These are phyloP conservation scores for Gardenia jasminoides DNA, from an alignment of 257 asterid genomes.

Conservation along the genomic window DNA sequence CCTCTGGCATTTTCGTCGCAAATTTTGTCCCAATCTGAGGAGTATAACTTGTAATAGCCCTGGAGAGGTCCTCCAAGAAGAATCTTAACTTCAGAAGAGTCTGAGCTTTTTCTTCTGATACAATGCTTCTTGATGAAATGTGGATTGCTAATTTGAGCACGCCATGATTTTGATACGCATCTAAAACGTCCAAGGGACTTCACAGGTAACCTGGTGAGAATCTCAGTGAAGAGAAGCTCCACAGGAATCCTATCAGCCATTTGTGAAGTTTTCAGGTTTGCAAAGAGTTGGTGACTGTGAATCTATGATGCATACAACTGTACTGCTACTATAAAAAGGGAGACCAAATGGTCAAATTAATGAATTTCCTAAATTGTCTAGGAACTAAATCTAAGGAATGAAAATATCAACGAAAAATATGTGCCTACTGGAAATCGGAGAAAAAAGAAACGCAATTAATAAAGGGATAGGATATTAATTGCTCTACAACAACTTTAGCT, in stretches of 20 bases:
- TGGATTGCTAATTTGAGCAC: not conserved
- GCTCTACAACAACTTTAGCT: no score
- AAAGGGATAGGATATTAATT: no score
- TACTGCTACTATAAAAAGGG: not conserved
- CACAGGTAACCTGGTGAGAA: not conserved
- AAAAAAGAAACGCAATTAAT: no score
- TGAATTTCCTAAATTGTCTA: not conserved
- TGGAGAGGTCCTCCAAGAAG: not conserved
- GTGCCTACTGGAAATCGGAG: no score
- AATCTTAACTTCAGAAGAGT: not conserved
- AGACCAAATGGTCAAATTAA: not conserved
- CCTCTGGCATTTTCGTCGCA: not conserved
- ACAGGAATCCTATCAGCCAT: not conserved
- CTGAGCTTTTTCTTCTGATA: not conserved
- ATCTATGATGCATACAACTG: not conserved
- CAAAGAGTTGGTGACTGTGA: not conserved
- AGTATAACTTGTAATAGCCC: not conserved
- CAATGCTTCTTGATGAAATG: not conserved
- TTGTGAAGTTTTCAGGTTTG: not conserved
- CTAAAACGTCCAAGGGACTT: not conserved
- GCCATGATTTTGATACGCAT: not conserved
- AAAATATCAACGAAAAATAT: no score
- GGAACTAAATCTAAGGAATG: not conserved
- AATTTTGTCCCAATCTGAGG: not conserved
- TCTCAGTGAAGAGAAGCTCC: not conserved